Evolutionary conservation across 2,329 filamentous ascomycete genomes (phyloP).

Genomic region (Aspergillus pseudoviridinutans): DNA sequence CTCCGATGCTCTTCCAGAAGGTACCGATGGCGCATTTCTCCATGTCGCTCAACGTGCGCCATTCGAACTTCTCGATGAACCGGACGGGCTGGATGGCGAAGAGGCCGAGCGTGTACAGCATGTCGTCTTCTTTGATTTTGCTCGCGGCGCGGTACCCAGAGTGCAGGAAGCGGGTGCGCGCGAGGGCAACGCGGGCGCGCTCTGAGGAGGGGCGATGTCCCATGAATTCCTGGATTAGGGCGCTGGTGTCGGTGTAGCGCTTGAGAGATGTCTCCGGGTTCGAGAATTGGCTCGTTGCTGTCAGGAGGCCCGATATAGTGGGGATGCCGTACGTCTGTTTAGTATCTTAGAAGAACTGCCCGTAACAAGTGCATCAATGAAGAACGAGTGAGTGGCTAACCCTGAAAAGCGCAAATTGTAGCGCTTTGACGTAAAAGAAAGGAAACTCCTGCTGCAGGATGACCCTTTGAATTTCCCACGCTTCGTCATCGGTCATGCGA

Average conservation of each 20-base stretch:
- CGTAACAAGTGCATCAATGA: neutral
- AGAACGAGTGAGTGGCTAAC: slow-evolving; percentile 25
- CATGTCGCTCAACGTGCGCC: slow-evolving; percentile 63
- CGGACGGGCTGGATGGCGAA: slow-evolving; percentile 63
- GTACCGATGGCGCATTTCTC: slow-evolving; percentile 65
- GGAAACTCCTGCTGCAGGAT: slow-evolving; percentile 55
- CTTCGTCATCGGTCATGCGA: slow-evolving; percentile 54
- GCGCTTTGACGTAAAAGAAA: slow-evolving; percentile 45
- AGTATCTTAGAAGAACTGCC: neutral
- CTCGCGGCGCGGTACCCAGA: slow-evolving; percentile 53
- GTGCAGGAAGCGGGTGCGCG: slow-evolving; percentile 64
- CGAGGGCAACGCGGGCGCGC: slow-evolving; percentile 50
- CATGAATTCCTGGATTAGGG: slow-evolving; percentile 49
- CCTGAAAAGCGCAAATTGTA: slow-evolving; percentile 59
- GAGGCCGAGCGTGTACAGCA: slow-evolving; percentile 62
- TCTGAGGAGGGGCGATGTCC: slow-evolving; percentile 41
- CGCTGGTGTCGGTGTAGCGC: slow-evolving; percentile 50
- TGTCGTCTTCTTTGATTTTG: slow-evolving; percentile 59
- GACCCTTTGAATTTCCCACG: slow-evolving; percentile 47
- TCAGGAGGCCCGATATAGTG: slow-evolving; percentile 48
- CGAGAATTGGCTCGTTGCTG: slow-evolving; percentile 49
- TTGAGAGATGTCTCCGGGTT: slow-evolving; percentile 47
- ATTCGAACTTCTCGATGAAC: slow-evolving; percentile 65
- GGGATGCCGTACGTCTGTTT: slow-evolving; percentile 55
- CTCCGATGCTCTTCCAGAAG: slow-evolving; percentile 68